Base-by-base conservation (phyloP, 2,329 filamentous ascomycete species). In the Fusarium camptoceras region DNA sequence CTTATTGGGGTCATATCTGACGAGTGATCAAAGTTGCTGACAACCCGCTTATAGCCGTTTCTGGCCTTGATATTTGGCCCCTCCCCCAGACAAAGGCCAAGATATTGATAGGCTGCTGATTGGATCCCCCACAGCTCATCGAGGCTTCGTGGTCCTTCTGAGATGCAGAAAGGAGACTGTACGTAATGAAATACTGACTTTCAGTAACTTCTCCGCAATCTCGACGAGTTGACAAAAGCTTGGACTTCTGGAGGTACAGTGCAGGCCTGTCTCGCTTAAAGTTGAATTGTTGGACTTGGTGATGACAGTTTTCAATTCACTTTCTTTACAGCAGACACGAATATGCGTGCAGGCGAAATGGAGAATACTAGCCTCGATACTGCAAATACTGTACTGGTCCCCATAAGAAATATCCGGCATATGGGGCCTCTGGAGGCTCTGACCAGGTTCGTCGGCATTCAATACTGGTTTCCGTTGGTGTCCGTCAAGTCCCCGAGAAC, bases 11-110 rank as follows among this genome's bases (percentile, higher is more conserved):
- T 70, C 24, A 28, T 22, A 55, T 48, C 44, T 55, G 46, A 49
- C 30, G 24, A 49, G 30, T 47, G 46, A 57, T 34, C 53, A 41
- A 53, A 57, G 43, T 60, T 37, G 46, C 25, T 46, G 50, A 24
- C 63, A 60, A 18, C 24, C 66, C 69, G 62, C 34, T 47, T 41
- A 55, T 72, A 72, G 28, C 69, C 70, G 62, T 55, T 27, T 24
- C 42, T 72, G 55, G 27, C 65, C 65, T 64, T 48, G 27, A 20
- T 20, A 10, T 60, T 48, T 39, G 46, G 56, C 55, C 55, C 70
- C 70, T 73, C 60, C 70, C 70, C 70, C 70, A 60, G 70, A 72
- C 56, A 2, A 65, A 50, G 56, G 63, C 63, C 63, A 72, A 73
- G 67, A 57, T 46, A 24, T 20, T 25, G 28, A 51, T 28, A 54